Base-by-base conservation (phyloP, 345 rosid genomes). In the Hypericum androsaemum region DNA sequence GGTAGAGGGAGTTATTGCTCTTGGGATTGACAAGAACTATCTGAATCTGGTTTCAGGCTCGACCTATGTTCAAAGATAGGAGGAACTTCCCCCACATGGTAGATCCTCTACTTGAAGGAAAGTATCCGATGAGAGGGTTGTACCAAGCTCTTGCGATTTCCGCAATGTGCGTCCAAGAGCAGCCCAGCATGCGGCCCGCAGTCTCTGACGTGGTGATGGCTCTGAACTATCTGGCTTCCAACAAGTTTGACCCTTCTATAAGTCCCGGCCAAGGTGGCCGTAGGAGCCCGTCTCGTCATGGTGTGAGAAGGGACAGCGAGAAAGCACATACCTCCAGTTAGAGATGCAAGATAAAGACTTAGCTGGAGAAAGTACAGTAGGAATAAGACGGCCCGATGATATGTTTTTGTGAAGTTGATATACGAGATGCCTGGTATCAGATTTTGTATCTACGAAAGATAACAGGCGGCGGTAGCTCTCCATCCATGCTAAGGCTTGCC, bases 131-230 rank as follows among this genome's bases (percentile, higher is more conserved):
- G 9, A 64, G 74, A 57, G 76, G 76, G 36, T 42, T 75, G 48
- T 75, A 71, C 70, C 79, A 75, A 57, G 76, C 74, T 16, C 76
- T 75, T 3, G 76, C 79, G 12, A 68, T 75, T 15, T 63, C 79
- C 2, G 76, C 76, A 12, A 71, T 75, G 76, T 71, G 79, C 41
- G 73, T 75, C 47, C 79, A 71, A 57, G 79, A 75, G 51, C 68
- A 75, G 64, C 79, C 79, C 38, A 64, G 39, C 47, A 59, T 64
- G 71, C 65, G 79, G 14, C 79, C 76, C 6, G 53, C 52, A 7
- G 50, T 71, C 43, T 45, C 70, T 11, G 75, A 74, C 41, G 75
- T 74, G 22, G 79, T 74, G 45, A 51, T 65, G 32, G 79, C 76
- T 12, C 71, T 74, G 32, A 74, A 64, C 46, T 74, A 61, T 54